Percentiles rank a stretch among this genome's conserved stretches.
phyloP scores from a whole-genome alignment of 2,329 filamentous ascomycete genomes.

The Talaromyces islandicus region DNA sequence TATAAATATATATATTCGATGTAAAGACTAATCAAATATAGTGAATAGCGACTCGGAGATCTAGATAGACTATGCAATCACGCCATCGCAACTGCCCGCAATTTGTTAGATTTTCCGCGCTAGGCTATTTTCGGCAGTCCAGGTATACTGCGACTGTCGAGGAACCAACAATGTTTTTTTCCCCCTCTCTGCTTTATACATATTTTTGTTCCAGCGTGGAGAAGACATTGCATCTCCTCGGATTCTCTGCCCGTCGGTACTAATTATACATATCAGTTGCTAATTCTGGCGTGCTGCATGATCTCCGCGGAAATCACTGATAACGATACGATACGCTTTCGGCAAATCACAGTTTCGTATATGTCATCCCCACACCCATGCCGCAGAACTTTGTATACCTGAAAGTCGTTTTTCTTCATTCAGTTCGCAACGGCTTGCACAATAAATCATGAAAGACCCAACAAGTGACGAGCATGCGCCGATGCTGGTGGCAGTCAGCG shows the following conservation, averaged over 20 bases:
- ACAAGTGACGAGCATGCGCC: slow-evolving; percentile 20
- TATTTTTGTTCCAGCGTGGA: neutral
- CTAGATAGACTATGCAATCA: too few relatives aligned
- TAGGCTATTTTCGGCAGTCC: neutral
- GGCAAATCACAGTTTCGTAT: neutral
- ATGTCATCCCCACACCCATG: neutral
- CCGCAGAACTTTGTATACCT: neutral
- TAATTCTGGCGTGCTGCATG: neutral
- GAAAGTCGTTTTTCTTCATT: neutral
- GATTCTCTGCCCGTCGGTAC: neutral
- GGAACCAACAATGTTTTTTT: neutral
- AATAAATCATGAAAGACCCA: slow-evolving; percentile 24
- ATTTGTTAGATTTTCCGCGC: neutral
- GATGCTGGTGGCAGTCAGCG: slow-evolving; percentile 36
- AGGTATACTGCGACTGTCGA: neutral
- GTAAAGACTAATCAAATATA: too few relatives aligned
- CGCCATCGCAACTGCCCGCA: slow-evolving; percentile 1
- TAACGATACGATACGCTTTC: neutral
- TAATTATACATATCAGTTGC: neutral
- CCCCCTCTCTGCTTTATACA: neutral
- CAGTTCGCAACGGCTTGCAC: neutral
- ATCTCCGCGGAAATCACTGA: neutral
- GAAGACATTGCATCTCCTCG: neutral
- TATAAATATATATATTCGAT: neutral
- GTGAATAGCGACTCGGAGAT: too few relatives aligned